These are phyloP conservation scores for Bidens hawaiensis DNA, from an alignment of 140 eudicot genomes.

Conservation along the genomic window DNA sequence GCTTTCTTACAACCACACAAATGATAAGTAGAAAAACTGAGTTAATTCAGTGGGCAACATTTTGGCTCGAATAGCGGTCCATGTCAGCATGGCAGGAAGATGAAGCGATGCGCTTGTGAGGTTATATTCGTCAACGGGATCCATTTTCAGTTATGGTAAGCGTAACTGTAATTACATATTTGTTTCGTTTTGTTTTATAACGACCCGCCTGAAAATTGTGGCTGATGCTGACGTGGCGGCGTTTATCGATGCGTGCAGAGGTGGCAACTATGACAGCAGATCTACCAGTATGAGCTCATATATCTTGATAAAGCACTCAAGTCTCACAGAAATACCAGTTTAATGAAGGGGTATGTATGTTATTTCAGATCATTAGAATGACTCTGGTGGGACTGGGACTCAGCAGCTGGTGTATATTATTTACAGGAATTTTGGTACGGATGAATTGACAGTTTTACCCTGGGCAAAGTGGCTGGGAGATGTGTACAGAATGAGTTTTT, in stretches of 20 bases:
- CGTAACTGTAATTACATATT: background rate
- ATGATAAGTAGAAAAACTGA: background rate
- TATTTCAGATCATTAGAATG: background rate
- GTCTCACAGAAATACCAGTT: background rate
- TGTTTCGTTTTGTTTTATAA: background rate
- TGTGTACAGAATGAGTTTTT: too few species aligned
- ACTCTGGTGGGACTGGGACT: background rate
- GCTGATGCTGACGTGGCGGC: background rate
- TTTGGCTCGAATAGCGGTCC: background rate
- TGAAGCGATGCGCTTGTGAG: conserved; percentile 4
- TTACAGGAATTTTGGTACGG: background rate
- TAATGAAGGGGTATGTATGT: conserved; percentile 7
- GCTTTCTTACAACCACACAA: conserved; percentile 1
- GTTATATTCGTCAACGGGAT: background rate
- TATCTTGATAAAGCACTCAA: background rate
- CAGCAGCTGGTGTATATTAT: background rate
- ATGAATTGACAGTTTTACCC: background rate
- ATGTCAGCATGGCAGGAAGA: conserved; percentile 4
- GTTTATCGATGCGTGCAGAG: conserved; percentile 4
- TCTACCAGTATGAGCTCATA: background rate
- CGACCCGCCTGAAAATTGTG: background rate
- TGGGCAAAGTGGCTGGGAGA: background rate
- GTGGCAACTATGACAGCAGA: background rate
- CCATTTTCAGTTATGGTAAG: background rate
- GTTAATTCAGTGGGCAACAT: background rate